Evolutionary conservation across 345 rosid species (phyloP).

Genomic region (Hevea brasiliensis): DNA sequence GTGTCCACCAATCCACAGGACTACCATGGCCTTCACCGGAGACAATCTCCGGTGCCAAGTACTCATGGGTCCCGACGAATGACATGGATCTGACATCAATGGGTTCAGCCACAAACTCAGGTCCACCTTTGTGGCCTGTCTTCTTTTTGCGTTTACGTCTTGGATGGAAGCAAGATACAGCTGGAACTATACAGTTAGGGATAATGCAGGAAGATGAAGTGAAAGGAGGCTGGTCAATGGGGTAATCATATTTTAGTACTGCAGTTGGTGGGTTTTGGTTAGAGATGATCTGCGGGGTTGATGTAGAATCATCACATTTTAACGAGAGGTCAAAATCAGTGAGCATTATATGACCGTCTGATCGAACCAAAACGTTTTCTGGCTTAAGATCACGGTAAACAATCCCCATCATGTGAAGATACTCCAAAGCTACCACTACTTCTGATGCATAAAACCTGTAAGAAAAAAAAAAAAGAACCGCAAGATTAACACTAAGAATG

Average conservation of each 20-base stretch:
- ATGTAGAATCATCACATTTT: conserved; percentile 62
- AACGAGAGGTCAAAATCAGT: conserved; percentile 93
- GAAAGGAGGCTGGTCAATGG: conserved; percentile 46
- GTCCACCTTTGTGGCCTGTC: conserved; percentile 46
- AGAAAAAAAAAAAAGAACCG: neutral
- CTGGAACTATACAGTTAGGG: conserved; percentile 81
- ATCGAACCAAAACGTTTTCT: conserved; percentile 78
- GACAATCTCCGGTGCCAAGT: conserved; percentile 83
- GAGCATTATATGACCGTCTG: conserved; percentile 93
- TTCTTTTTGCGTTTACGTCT: conserved; percentile 69
- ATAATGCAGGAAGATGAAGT: conserved; percentile 78
- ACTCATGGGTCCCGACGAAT: conserved; percentile 91
- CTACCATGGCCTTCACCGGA: conserved; percentile 93
- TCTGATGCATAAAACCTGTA: conserved; percentile 84
- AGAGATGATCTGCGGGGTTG: conserved; percentile 64
- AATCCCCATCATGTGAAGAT: conserved; percentile 95
- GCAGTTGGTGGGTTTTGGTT: conserved; percentile 32
- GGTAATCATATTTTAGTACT: conserved; percentile 32
- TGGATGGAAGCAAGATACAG: conserved; percentile 80
- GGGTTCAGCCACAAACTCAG: conserved; percentile 86
- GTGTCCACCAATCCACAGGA: conserved; percentile 93
- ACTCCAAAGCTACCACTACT: conserved; percentile 81
- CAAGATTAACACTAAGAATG: conserved; percentile 9
- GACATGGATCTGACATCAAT: conserved; percentile 89
- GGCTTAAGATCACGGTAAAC: conserved; percentile 93